These are phyloP conservation scores for Sporothrix euskadiensis DNA, from an alignment of 2,329 filamentous ascomycete genomes.

Conservation along the genomic window DNA sequence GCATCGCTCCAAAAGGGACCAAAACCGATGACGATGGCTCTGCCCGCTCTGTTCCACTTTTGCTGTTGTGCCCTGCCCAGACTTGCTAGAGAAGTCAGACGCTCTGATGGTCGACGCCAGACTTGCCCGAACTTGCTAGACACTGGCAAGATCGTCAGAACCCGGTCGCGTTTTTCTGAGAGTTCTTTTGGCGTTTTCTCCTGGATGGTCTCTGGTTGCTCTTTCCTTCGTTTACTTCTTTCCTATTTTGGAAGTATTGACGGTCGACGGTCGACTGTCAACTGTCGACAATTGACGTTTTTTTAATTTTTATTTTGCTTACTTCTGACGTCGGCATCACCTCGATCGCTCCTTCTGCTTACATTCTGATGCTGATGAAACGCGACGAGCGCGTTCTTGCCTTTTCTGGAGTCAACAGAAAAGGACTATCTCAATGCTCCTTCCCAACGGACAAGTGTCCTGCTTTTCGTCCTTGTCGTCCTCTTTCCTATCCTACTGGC, in stretches of 20 bases:
- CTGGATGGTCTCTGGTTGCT: neutral
- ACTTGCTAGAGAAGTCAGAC: too few species aligned
- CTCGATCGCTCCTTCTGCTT: neutral
- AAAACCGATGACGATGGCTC: neutral
- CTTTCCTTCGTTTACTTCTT: neutral
- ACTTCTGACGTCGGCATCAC: neutral
- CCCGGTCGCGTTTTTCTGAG: neutral
- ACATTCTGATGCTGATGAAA: neutral
- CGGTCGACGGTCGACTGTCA: neutral
- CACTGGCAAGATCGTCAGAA: neutral
- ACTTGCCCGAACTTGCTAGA: neutral
- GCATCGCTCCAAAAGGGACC: neutral
- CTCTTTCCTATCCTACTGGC: too few species aligned
- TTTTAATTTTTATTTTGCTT: neutral
- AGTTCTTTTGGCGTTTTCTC: neutral
- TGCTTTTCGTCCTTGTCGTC: too few species aligned
- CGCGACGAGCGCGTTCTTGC: too few species aligned
- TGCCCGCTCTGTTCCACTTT: neutral
- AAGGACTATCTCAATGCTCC: too few species aligned
- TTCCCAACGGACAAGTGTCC: too few species aligned
- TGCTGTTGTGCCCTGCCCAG: neutral
- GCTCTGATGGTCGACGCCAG: neutral
- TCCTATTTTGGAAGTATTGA: neutral
- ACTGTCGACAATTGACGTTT: neutral
- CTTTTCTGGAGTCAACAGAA: too few species aligned